Percentiles rank a stretch among this genome's conserved stretches.
These are phyloP conservation scores for Hypoxylon sp. DNA, from an alignment of 2,329 filamentous ascomycete species.

Conservation along the genomic window DNA sequence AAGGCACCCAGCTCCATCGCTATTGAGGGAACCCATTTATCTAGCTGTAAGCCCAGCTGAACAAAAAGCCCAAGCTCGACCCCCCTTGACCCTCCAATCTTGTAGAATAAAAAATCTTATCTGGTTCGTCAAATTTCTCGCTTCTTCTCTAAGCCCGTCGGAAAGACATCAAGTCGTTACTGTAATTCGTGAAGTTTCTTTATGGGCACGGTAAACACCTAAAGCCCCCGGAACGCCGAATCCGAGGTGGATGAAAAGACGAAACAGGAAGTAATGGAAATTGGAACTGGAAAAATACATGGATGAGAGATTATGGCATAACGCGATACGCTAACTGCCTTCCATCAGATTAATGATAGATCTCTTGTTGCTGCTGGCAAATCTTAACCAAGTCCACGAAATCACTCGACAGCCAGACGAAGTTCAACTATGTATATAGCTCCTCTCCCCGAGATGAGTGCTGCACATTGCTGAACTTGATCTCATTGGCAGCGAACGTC, in stretches of 20 bases:
- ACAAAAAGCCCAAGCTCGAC: slow-evolving; percentile 30
- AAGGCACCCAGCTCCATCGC: slow-evolving; percentile 22
- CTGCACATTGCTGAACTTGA: slow-evolving; percentile 43
- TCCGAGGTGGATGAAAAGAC: slow-evolving; percentile 30
- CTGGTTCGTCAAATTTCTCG: slow-evolving; percentile 32
- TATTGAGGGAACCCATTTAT: slow-evolving; percentile 30
- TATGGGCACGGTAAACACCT: slow-evolving; percentile 39
- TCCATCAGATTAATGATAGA: slow-evolving; percentile 16
- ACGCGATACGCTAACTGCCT: slow-evolving; percentile 12
- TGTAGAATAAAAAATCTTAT: slow-evolving; percentile 1
- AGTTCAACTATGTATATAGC: slow-evolving; percentile 24
- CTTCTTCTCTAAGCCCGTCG: slow-evolving; percentile 31
- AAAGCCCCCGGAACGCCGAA: slow-evolving; percentile 46
- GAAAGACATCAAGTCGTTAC: slow-evolving; percentile 52
- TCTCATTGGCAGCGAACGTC: slow-evolving; percentile 27
- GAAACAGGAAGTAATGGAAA: slow-evolving; percentile 22
- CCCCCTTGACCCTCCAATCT: slow-evolving; percentile 8
- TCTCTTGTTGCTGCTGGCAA: slow-evolving; percentile 6
- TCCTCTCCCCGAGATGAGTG: slow-evolving; percentile 41
- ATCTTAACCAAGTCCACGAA: background rate
- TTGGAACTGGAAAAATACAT: slow-evolving; percentile 28
- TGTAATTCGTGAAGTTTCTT: slow-evolving; percentile 49
- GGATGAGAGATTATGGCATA: slow-evolving; percentile 25
- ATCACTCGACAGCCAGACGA: background rate
- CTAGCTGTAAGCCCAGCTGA: slow-evolving; percentile 27